Percentiles rank a stretch among this genome's conserved stretches.
Evolutionary conservation across 2,329 filamentous ascomycete species (phyloP).

Genomic region (Trichoderma guizhouense): DNA sequence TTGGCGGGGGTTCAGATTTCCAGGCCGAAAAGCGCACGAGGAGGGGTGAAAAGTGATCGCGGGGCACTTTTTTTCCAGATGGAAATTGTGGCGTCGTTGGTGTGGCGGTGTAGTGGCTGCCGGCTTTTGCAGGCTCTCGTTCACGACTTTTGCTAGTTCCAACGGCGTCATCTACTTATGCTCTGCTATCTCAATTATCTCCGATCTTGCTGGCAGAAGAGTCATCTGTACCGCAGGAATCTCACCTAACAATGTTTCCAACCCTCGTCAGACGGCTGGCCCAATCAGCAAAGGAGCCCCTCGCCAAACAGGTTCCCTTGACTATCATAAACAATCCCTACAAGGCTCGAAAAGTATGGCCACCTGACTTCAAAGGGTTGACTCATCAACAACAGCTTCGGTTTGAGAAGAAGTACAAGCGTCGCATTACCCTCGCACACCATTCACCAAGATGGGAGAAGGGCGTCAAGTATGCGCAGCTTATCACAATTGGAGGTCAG

Average conservation of each 20-base stretch:
- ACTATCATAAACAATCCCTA: conserved; percentile 53
- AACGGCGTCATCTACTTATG: background rate
- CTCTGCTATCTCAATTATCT: background rate
- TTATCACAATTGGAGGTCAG: conserved; percentile 55
- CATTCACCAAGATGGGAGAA: conserved; percentile 63
- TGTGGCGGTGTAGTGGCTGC: conserved; percentile 29
- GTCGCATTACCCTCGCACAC: conserved; percentile 61
- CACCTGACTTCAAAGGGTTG: conserved; percentile 70
- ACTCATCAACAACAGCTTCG: conserved; percentile 70
- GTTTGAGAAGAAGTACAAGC: conserved; percentile 75
- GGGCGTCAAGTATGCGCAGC: conserved; percentile 62
- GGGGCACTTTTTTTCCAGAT: conserved; percentile 28
- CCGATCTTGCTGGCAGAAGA: background rate
- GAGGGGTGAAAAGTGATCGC: conserved; percentile 37
- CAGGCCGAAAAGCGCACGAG: conserved; percentile 18
- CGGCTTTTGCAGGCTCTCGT: conserved; percentile 19
- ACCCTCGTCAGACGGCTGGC: conserved; percentile 35
- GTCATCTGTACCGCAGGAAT: conserved; percentile 10
- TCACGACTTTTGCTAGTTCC: conserved; percentile 17
- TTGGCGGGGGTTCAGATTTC: conserved; percentile 17
- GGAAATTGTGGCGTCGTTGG: conserved; percentile 22
- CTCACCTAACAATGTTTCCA: conserved; percentile 33
- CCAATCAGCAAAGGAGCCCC: conserved; percentile 29
- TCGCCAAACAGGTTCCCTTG: conserved; percentile 29
- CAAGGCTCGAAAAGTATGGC: conserved; percentile 70